phyloP scores from a whole-genome alignment of 371 early-diverging fungal genomes.

The Lichtheimia corymbifera region DNA sequence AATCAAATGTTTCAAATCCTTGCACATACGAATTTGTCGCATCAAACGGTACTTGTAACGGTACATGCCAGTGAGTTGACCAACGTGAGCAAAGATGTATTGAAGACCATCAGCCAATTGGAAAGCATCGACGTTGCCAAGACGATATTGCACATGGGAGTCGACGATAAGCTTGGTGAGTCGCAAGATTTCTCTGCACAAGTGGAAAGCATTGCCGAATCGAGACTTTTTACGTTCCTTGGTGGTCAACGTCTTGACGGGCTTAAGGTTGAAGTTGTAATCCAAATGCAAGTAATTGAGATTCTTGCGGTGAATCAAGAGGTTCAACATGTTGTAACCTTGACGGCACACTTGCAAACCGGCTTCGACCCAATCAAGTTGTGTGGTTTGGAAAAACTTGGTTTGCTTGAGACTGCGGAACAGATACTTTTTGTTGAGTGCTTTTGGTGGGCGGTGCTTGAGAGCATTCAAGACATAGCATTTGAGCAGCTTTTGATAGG shows the following conservation, averaged over 20 bases:
- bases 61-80: conserved; percentile 99
- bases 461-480: conserved; percentile 90
- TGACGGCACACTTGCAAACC: conserved; percentile 97
- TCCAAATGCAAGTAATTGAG: conserved; percentile 97
- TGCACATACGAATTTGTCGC: conserved; percentile 97
- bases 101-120: conserved; percentile 98
- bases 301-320: conserved; percentile 96
- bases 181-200: conserved; percentile 94
- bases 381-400: conserved; percentile 98
- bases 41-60: conserved; percentile 99
- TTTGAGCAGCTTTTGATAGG: conserved; percentile 95
- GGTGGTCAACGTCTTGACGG: conserved; percentile 97
- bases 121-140: conserved; percentile 96
- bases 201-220: conserved; percentile 98
- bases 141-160: conserved; percentile 95
- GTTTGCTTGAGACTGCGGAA: conserved; percentile 94
- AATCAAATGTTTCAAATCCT: conserved; percentile 95
- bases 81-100: conserved; percentile 99
- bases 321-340: conserved; percentile 98
- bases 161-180: conserved; percentile 98
- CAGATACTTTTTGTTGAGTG: conserved; percentile 89
- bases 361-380: conserved; percentile 99
- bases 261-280: conserved; percentile 98
- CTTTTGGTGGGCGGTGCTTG: conserved; percentile 84
- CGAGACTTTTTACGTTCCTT: conserved; percentile 99